Evolutionary conservation across 192 early-diverging fungal species (phyloP).

Genomic region (Coemansia sp.): DNA sequence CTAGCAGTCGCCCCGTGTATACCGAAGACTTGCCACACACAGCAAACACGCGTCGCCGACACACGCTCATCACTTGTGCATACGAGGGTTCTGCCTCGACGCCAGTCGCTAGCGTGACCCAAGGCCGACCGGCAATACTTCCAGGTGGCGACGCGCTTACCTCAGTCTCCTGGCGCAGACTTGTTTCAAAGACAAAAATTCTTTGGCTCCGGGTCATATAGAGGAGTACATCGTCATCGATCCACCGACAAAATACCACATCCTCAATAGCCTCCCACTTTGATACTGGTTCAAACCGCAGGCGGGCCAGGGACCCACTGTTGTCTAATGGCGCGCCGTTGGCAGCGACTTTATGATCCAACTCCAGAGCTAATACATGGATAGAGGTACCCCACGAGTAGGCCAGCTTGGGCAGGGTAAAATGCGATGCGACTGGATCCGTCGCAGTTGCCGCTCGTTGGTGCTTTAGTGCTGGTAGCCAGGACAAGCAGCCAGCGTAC

Average conservation of each 20-base stretch:
- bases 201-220: constrained; percentile 53
- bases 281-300: constrained; percentile 22
- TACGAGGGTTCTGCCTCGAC: constrained; percentile 54
- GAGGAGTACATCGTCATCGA: constrained; percentile 33
- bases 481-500: constrained; percentile 46
- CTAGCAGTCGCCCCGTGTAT: constrained; percentile 45
- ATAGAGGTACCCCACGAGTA: constrained; percentile 43
- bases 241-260: constrained; percentile 52
- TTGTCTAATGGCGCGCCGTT: constrained; percentile 36
- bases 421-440: constrained; percentile 24
- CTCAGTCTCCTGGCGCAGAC: constrained; percentile 36
- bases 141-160: constrained; percentile 40
- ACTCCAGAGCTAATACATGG: constrained; percentile 20
- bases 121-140: constrained; percentile 39
- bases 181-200: constrained; percentile 49
- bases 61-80: constrained; percentile 34
- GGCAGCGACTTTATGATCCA: constrained; percentile 32
- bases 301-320: constrained; percentile 5
- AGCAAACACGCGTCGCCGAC: constrained; percentile 42
- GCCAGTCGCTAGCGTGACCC: constrained; percentile 54
- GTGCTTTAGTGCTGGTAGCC: constrained; percentile 42
- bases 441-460: constrained; percentile 28
- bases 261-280: constrained; percentile 50
- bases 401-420: constrained; percentile 30
- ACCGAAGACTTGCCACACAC: constrained; percentile 33